Percentiles rank a stretch among this genome's conserved stretches.
phyloP scores from a whole-genome alignment of 305 asterid species.

The Fraxinus platypoda region DNA sequence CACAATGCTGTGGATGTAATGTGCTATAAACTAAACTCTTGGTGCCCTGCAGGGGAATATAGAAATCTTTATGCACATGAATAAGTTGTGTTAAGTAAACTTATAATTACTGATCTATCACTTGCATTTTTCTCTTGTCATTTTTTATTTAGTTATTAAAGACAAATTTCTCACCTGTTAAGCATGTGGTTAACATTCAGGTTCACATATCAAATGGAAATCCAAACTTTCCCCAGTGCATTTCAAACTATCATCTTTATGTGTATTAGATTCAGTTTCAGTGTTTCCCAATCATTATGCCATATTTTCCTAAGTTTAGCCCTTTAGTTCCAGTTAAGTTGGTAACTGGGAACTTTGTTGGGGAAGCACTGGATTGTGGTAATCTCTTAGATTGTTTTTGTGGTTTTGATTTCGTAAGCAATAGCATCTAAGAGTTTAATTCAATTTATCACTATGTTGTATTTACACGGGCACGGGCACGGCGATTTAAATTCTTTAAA shows the following conservation, averaged over 20 bases:
- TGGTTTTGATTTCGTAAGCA: not conserved
- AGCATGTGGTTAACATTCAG: not conserved
- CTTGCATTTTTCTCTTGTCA: not conserved
- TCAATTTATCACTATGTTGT: not conserved
- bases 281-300: not conserved
- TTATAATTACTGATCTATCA: not conserved
- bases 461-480: not conserved
- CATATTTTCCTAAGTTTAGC: not conserved
- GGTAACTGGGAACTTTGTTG: not conserved
- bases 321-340: not conserved
- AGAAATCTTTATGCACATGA: not conserved
- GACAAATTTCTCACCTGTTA: not conserved
- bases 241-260: not conserved
- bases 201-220: not conserved
- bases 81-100: slow-evolving; percentile 4
- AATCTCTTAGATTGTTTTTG: not conserved
- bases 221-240: not conserved
- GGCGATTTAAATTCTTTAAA: not conserved
- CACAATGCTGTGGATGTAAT: slow-evolving; percentile 66
- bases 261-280: not conserved
- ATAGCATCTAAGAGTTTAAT: not conserved
- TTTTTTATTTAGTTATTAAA: slow-evolving; percentile 3
- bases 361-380: not conserved
- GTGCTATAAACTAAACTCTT: slow-evolving; percentile 4
- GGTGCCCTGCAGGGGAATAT: slow-evolving; percentile 5